Base-by-base conservation (phyloP, 164 flowering plant genomes). In the Vitis cinerea region DNA sequence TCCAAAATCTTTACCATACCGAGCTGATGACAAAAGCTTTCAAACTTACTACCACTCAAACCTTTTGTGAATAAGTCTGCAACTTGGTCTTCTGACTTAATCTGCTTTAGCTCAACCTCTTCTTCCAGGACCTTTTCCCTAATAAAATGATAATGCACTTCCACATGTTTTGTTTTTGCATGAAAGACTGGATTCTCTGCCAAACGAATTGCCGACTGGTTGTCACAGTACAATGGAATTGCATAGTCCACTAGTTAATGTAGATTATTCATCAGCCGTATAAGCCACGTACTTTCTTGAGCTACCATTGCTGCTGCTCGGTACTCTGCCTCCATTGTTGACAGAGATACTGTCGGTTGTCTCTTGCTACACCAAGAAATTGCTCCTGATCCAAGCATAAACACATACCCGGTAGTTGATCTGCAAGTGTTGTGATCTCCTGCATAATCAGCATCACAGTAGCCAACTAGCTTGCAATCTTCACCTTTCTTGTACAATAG, bases 201-300 rank as follows among this genome's bases (percentile, higher is more conserved):
- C n/a, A n/a, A n/a, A n/a, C n/a, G n/a, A n/a, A n/a, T n/a, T n/a
- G n/a, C n/a, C n/a, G n/a, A n/a, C n/a, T n/a, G n/a, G n/a, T n/a
- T n/a, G n/a, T n/a, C n/a, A n/a, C n/a, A n/a, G 1, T 19, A 19
- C 23, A 19, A 19, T 19, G 23, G 23, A 19, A 19, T 0, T 19
- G 23, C 23, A 4, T 67, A 4, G 6, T 57, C 1, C 13, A 58
- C 9, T 11, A 12, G 5, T 3, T 1, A 8, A 6, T 13, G 4
- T 1, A 68, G 4, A 19, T 68, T 64, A 9, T 49, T 56, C 1
- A 68, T 13, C 1, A 68, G 44, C 23, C 60, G 10, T 13, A n/a
- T 48, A 27, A 66, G 48, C 69, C 60, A 66, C 29, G 55, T 47
- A 59, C 63, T 2, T 49, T 68, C 63, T 48, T 68, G 64, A 3